phyloP scores from a whole-genome alignment of 805 yeast species.

The Cyberlindnera suaveolens region DNA sequence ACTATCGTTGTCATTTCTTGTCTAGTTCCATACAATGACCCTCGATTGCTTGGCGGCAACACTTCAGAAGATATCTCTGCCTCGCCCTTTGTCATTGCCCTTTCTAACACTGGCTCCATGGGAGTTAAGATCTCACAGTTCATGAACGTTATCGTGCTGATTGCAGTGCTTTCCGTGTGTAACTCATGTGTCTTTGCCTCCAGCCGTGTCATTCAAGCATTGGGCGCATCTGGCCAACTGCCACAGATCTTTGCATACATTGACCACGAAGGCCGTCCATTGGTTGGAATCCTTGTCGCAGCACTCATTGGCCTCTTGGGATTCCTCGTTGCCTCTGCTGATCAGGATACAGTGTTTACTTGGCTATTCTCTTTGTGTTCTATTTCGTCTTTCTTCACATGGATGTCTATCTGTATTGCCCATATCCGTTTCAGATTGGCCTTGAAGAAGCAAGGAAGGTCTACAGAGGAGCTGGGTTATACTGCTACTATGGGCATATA shows the following conservation, averaged over 20 bases:
- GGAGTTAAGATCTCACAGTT: constrained; percentile 54
- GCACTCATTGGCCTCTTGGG: constrained; percentile 51
- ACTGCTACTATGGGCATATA: constrained; percentile 58
- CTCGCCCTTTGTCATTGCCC: constrained; percentile 76
- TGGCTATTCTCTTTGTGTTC: constrained; percentile 64
- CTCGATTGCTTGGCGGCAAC: constrained; percentile 40
- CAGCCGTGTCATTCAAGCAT: constrained; percentile 59
- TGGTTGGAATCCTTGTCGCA: constrained; percentile 47
- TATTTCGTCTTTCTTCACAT: constrained; percentile 53
- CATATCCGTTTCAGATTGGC: constrained; percentile 63
- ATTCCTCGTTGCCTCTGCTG: constrained; percentile 46
- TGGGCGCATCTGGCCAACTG: constrained; percentile 58
- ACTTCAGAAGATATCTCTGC: constrained; percentile 57
- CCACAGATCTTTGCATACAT: constrained; percentile 56
- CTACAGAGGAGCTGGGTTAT: constrained; percentile 61
- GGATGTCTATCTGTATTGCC: constrained; percentile 54
- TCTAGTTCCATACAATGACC: constrained; percentile 60
- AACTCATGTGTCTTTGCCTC: constrained; percentile 65
- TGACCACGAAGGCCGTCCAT: constrained; percentile 65
- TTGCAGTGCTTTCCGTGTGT: constrained; percentile 68
- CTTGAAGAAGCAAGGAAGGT: constrained; percentile 56
- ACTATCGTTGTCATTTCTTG: constrained; percentile 54
- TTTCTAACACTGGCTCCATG: constrained; percentile 53
- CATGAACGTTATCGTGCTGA: constrained; percentile 62
- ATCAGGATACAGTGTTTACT: constrained; percentile 49